phyloP scores from a whole-genome alignment of 1,284 basidiomycete species.

The Leccinum griseonigrum region DNA sequence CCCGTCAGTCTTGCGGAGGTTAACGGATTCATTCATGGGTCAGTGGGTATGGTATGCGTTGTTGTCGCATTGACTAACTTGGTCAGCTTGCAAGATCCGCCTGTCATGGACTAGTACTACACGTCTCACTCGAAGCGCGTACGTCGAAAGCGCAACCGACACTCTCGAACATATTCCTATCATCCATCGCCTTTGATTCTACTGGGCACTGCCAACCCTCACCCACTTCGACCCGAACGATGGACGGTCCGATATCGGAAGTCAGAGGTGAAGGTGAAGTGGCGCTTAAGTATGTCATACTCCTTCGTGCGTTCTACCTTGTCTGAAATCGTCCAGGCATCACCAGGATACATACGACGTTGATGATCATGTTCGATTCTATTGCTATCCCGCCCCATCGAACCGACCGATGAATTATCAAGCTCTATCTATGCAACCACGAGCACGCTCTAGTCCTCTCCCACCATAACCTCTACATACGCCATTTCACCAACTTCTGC shows the following conservation, averaged over 20 bases:
- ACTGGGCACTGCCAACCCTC: not conserved
- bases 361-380: not conserved
- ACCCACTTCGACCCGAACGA: not conserved
- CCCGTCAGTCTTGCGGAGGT: too few species aligned
- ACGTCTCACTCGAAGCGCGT: too few species aligned
- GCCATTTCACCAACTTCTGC: constrained; percentile 62
- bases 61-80: too few species aligned
- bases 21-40: too few species aligned
- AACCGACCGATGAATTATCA: constrained; percentile 49
- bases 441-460: constrained; percentile 76
- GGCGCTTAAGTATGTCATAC: not conserved
- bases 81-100: too few species aligned
- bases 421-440: constrained; percentile 86
- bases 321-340: not conserved
- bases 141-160: too few species aligned
- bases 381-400: not conserved
- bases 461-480: constrained; percentile 82
- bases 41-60: too few species aligned
- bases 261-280: not conserved
- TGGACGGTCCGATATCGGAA: not conserved
- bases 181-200: not conserved
- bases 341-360: not conserved
- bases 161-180: not conserved
- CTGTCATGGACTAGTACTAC: too few species aligned
- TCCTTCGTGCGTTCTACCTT: not conserved